Conservation (phyloP, 129 eudicot genomes). For the Escallonia rubra region DNA sequence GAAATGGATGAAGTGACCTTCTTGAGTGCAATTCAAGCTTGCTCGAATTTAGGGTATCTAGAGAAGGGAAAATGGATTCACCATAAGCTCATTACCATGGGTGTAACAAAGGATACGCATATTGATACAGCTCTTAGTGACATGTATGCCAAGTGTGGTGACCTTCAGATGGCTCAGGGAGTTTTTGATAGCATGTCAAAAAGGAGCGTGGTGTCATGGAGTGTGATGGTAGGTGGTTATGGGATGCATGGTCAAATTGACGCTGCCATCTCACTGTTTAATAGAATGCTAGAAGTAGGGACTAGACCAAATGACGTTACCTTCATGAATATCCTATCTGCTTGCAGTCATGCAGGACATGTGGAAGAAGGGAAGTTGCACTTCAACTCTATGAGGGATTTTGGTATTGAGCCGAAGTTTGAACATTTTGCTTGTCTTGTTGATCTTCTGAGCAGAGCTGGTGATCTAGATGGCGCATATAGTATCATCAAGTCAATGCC, state of each 20-base stretch:
- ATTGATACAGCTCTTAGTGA: slow-evolving; percentile 61
- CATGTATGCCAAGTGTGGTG: slow-evolving; percentile 85
- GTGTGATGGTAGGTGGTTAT: slow-evolving; percentile 71
- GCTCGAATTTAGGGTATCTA: slow-evolving; percentile 55
- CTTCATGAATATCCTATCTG: slow-evolving; percentile 67
- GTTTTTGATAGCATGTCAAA: slow-evolving; percentile 54
- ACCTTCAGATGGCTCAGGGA: slow-evolving; percentile 43
- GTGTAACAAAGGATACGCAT: slow-evolving; percentile 34
- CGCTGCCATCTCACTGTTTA: slow-evolving; percentile 34
- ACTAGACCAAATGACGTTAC: slow-evolving; percentile 57
- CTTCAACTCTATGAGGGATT: slow-evolving; percentile 56
- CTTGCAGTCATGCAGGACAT: slow-evolving; percentile 84
- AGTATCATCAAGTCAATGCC: slow-evolving; percentile 52
- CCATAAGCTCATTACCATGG: slow-evolving; percentile 47
- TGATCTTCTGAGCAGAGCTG: slow-evolving; percentile 75
- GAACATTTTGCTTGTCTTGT: slow-evolving; percentile 72
- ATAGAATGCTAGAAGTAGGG: slow-evolving; percentile 46
- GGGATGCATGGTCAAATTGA: slow-evolving; percentile 66
- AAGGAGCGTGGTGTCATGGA: slow-evolving; percentile 63
- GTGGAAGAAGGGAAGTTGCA: slow-evolving; percentile 60
- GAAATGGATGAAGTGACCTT: slow-evolving; percentile 71
- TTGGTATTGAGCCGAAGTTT: slow-evolving; percentile 38
- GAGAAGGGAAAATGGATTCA: slow-evolving; percentile 72
- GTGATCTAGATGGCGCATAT: slow-evolving; percentile 57
- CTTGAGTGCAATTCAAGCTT: slow-evolving; percentile 64